Percentiles rank a stretch among this genome's conserved stretches.
phyloP scores from a whole-genome alignment of 1,139 yeast species.

The Diutina neorugosa region DNA sequence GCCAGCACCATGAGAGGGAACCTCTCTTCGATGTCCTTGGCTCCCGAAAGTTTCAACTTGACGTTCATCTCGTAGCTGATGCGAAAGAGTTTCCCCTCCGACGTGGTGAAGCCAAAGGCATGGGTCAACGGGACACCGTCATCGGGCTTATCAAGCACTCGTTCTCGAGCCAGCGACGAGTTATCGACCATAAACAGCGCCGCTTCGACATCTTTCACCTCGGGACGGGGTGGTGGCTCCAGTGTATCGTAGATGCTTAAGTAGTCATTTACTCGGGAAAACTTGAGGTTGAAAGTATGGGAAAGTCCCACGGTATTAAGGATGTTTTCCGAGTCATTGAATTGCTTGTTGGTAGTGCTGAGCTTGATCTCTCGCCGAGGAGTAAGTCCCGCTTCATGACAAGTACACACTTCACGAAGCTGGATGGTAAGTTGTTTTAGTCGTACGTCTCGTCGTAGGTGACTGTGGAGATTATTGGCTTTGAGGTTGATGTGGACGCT shows the following conservation, averaged over 20 bases:
- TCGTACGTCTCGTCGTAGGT: constrained; percentile 23
- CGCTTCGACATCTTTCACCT: neutral
- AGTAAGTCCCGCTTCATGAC: constrained; percentile 38
- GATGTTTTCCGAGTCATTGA: constrained; percentile 11
- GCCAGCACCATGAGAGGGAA: constrained; percentile 47
- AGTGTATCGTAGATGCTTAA: constrained; percentile 15
- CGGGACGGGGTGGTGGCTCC: neutral
- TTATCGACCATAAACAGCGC: constrained; percentile 3
- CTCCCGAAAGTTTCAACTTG: constrained; percentile 36
- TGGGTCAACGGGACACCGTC: constrained; percentile 35
- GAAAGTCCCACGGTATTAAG: constrained; percentile 22
- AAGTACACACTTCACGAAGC: constrained; percentile 36
- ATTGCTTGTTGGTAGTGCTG: constrained; percentile 17
- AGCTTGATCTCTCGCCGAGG: constrained; percentile 22
- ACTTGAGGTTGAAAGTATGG: constrained; percentile 17
- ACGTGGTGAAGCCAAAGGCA: constrained; percentile 33
- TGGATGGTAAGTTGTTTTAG: constrained; percentile 36
- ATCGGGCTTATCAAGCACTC: constrained; percentile 13
- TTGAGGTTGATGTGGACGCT: constrained; percentile 24
- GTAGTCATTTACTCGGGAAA: constrained; percentile 29
- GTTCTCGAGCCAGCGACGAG: constrained; percentile 7
- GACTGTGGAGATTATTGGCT: constrained; percentile 24
- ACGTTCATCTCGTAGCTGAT: constrained; percentile 39
- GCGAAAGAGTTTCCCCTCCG: constrained; percentile 37
- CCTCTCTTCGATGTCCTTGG: constrained; percentile 34